These are phyloP conservation scores for Margaritispora aquatica DNA, from an alignment of 495 filamentous ascomycete species.

Conservation along the genomic window DNA sequence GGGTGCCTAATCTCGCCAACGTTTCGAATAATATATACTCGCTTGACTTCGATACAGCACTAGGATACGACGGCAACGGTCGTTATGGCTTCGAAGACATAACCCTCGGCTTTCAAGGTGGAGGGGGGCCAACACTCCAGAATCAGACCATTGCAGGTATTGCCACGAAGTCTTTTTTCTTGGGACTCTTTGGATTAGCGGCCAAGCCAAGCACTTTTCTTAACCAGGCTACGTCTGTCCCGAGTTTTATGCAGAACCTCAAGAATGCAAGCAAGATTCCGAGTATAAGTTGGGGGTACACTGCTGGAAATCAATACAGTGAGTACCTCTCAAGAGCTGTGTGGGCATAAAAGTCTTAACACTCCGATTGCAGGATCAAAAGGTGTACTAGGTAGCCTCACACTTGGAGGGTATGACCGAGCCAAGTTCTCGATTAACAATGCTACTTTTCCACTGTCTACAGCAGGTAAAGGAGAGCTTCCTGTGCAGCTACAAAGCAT, in stretches of 20 bases:
- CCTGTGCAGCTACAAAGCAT: constrained; percentile 8
- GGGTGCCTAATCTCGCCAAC: constrained; percentile 19
- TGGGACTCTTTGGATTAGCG: constrained; percentile 47
- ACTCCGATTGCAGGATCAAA: constrained; percentile 23
- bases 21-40: constrained; percentile 13
- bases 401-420: constrained; percentile 50
- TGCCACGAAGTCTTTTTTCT: constrained; percentile 22
- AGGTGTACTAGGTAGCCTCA: constrained; percentile 43
- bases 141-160: constrained; percentile 43
- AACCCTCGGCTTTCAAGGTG: constrained; percentile 34
- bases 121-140: constrained; percentile 34
- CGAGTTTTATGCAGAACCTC: constrained; percentile 44
- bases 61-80: constrained; percentile 35
- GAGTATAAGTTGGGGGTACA: constrained; percentile 49
- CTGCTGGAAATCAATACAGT: constrained; percentile 47
- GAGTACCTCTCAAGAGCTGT: not conserved
- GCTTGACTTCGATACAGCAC: constrained; percentile 30
- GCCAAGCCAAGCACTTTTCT: constrained; percentile 41
- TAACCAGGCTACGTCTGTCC: constrained; percentile 24
- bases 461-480: constrained; percentile 5
- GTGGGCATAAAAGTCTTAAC: not conserved
- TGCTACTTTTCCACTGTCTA: constrained; percentile 30
- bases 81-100: constrained; percentile 47
- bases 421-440: constrained; percentile 43
- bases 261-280: constrained; percentile 41